A percentile compares a stretch with the other conserved stretches of the same genome.
Conservation (phyloP, 169 alveolate genomes). For the Eimeria acervulina region DNA sequence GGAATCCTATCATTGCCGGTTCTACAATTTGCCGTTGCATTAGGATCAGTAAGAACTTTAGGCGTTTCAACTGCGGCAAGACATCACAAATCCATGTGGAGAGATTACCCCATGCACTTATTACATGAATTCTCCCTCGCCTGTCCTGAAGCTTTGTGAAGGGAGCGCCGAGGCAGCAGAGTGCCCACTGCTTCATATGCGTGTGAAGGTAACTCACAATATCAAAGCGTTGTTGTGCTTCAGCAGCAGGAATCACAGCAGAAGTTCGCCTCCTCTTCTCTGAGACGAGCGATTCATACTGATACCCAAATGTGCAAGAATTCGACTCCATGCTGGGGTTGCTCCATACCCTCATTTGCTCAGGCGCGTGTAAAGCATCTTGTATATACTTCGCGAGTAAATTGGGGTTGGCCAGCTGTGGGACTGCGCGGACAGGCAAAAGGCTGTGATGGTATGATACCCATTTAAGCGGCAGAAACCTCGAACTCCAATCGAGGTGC, state of each 20-base stretch:
- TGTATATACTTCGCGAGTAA: neutral
- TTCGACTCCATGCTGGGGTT: slow-evolving; percentile 34
- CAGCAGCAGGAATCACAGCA: neutral
- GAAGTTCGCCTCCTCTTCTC: too few relatives aligned
- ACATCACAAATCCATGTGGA: too few relatives aligned
- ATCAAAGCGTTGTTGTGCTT: neutral
- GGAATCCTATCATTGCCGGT: slow-evolving; percentile 12
- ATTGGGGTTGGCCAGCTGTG: neutral
- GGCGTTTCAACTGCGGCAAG: slow-evolving; percentile 3
- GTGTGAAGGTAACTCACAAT: slow-evolving; percentile 45
- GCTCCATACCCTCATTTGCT: neutral
- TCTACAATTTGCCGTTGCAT: slow-evolving; percentile 43
- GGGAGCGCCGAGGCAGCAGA: neutral
- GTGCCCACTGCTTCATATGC: neutral
- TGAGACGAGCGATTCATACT: neutral
- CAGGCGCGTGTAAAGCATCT: slow-evolving; percentile 14
- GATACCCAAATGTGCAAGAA: slow-evolving; percentile 46
- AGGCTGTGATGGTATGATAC: neutral
- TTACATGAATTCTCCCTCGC: neutral
- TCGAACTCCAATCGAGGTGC: neutral
- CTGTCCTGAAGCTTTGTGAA: neutral
- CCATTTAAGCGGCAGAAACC: neutral
- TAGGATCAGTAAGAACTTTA: slow-evolving; percentile 2
- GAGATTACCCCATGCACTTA: neutral
- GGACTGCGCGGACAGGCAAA: slow-evolving; percentile 13